A percentile compares a stretch with the other conserved stretches of the same genome.
Evolutionary conservation across 768 basidiomycete genomes (phyloP).

Genomic region (Neoboletus brunneissimus): DNA sequence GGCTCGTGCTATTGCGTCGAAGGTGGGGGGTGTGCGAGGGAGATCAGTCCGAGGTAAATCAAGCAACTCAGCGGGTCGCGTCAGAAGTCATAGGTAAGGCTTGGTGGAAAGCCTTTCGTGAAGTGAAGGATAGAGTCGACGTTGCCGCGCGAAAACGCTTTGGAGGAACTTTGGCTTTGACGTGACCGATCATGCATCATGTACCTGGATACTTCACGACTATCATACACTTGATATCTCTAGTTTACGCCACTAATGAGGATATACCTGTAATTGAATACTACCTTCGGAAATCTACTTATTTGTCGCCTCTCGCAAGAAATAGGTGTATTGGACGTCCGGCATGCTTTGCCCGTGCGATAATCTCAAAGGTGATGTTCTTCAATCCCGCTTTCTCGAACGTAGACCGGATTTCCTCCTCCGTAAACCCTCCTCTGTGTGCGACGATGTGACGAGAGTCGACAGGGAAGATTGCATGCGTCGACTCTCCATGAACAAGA

Average conservation of each 20-base stretch:
- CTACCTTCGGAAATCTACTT: neutral
- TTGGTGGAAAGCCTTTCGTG: conserved; percentile 82
- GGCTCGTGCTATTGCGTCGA: conserved; percentile 67
- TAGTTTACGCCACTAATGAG: neutral
- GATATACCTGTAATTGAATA: neutral
- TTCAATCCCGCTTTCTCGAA: conserved; percentile 56
- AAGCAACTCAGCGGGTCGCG: conserved; percentile 31
- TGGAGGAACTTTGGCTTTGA: conserved; percentile 67
- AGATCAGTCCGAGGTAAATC: conserved; percentile 34
- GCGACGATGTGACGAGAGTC: conserved; percentile 46
- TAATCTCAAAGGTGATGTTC: conserved; percentile 39
- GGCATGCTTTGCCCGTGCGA: conserved; percentile 30
- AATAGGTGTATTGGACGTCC: conserved; percentile 46
- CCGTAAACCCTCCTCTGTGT: conserved; percentile 52
- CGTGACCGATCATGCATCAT: conserved; percentile 31
- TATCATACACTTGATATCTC: neutral
- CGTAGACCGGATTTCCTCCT: conserved; percentile 43
- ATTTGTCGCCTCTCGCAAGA: conserved; percentile 51
- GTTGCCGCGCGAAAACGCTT: conserved; percentile 62
- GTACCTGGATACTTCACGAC: neutral
- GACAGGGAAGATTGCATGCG: conserved; percentile 30
- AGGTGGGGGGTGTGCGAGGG: conserved; percentile 60
- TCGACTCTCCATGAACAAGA: conserved; percentile 34
- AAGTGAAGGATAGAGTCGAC: conserved; percentile 67
- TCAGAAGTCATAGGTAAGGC: conserved; percentile 51